Base-by-base conservation (phyloP, 2,329 filamentous ascomycete genomes). In the Phoma sp. region DNA sequence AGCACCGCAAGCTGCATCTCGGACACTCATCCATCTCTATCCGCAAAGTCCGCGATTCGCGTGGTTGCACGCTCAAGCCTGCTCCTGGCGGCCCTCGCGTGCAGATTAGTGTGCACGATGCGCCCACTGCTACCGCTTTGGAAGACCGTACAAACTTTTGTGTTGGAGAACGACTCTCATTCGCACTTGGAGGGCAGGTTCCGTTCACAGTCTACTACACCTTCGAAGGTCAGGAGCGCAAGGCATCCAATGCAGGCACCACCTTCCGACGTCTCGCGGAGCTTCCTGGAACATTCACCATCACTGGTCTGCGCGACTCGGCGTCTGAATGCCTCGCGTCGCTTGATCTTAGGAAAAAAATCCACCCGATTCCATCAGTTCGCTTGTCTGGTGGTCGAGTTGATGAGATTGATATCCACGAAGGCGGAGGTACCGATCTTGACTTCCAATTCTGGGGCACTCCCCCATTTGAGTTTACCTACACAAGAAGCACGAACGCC, bases 401-500 rank as follows among this genome's bases (percentile, higher is more conserved):
- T 54, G 85, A 87, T 6, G 87, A 90, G 62, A 88, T 96, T 29
- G 95, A 98, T 71, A 99, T 99, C 59, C 96, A 98, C 74, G 93
- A 99, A 79, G 95, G 95, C 64, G 92, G 92, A 57, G 90, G 96
- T 72, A 92, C 95, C 1, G 91, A 97, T 71, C 92, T 99, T 46
- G 79, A 92, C 7, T 98, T 99, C 66, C 91, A 96, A 67, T 99
- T 99, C 77, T 93, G 90, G 80, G 95, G 96, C 51, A 93, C 91
- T 5, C 92, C 95, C 57, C 95, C 95, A 1, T 99, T 99, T 69
- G 95, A 98, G 76, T 99, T 98, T 72, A 97, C 93, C 52, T 98
- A 96, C 74, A 98, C 92, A 17, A 84, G 95, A 57, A 95, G 89
- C 75, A 91, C 91, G 37, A 96, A 96, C 72, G 87, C 87, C n/a